A percentile compares a stretch with the other conserved stretches of the same genome.
Conservation (phyloP, 495 filamentous ascomycete species). For the Halenospora varia region DNA sequence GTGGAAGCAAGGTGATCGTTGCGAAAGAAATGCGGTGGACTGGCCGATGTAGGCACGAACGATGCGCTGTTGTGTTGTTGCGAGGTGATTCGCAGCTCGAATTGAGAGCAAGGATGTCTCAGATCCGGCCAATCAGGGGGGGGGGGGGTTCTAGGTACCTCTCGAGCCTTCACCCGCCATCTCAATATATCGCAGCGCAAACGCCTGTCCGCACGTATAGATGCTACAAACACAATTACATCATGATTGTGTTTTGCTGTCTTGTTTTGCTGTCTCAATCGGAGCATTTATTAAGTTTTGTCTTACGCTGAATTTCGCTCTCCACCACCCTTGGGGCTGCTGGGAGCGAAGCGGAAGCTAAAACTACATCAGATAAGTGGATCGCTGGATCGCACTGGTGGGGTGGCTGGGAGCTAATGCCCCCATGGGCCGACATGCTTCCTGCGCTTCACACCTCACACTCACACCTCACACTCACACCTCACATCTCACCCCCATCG, state of each 20-base stretch:
- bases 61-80: background rate
- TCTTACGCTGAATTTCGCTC: no score
- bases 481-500: background rate
- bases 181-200: no score
- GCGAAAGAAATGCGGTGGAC: background rate
- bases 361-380: background rate
- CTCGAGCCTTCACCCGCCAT: no score
- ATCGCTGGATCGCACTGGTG: no score
- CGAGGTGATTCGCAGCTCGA: background rate
- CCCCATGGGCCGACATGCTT: background rate
- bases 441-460: background rate
- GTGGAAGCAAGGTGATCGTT: background rate
- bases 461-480: background rate
- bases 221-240: background rate
- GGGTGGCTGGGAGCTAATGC: background rate
- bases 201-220: background rate
- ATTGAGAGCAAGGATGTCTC: background rate
- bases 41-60: background rate
- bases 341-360: background rate
- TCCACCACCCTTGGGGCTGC: background rate
- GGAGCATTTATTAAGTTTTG: no score
- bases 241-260: no score
- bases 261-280: no score
- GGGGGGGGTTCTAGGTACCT: background rate
- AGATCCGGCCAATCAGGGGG: background rate